Conservation (phyloP, 164 flowering plant species). For the Protea cynaroides region DNA sequence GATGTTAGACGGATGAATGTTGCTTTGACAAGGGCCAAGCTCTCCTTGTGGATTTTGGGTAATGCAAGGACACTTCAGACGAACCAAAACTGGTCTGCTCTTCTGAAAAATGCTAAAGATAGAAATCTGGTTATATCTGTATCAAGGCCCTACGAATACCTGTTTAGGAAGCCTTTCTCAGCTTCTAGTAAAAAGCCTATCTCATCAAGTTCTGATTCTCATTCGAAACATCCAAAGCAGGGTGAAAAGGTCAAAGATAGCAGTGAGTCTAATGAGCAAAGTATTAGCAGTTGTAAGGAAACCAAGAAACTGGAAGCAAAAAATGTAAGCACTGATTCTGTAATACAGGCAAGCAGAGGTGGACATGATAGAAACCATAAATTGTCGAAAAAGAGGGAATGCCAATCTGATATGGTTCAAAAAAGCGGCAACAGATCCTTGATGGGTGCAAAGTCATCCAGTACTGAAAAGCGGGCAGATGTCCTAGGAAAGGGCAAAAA, state of each 20-base stretch:
- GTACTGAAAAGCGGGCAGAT: constrained; percentile 1
- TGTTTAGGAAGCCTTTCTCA: constrained; percentile 26
- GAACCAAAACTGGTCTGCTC: constrained; percentile 74
- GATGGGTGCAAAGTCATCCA: constrained; percentile 11
- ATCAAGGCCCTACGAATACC: constrained; percentile 50
- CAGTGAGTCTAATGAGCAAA: constrained; percentile 10
- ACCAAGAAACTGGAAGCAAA: constrained; percentile 17
- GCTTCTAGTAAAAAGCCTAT: constrained; percentile 7
- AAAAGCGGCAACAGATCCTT: constrained; percentile 12
- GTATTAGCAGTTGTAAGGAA: constrained; percentile 12
- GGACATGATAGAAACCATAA: constrained; percentile 8
- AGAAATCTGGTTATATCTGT: constrained; percentile 56
- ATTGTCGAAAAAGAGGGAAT: constrained; percentile 7
- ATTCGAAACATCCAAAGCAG: constrained; percentile 17
- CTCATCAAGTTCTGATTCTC: constrained; percentile 12
- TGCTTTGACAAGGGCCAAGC: constrained; percentile 85
- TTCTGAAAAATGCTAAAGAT: constrained; percentile 64
- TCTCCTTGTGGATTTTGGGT: constrained; percentile 88
- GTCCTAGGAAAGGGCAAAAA: constrained; percentile 14
- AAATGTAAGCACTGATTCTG: constrained; percentile 1
- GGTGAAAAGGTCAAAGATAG: constrained; percentile 17
- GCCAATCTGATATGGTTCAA: constrained; percentile 12
- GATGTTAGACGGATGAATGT: constrained; percentile 98
- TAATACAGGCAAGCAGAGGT: constrained; percentile 4
- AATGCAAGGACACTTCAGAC: constrained; percentile 62